Percentiles rank a stretch among this genome's conserved stretches.
phyloP scores from a whole-genome alignment of 768 basidiomycete species.

The Psilocybe tampanensis region DNA sequence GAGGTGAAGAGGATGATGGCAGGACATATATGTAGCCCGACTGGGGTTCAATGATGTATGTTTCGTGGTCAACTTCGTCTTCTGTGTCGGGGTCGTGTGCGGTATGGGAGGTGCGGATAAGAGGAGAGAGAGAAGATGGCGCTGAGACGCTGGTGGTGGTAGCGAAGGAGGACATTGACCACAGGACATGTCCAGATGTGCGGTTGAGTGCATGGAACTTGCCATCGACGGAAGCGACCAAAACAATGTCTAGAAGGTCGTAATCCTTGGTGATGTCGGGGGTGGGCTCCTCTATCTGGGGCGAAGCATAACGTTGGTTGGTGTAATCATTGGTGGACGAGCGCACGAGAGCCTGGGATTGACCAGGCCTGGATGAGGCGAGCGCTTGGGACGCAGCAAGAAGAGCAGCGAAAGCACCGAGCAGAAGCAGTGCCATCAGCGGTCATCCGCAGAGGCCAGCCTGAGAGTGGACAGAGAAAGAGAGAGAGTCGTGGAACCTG shows the following conservation, averaged over 20 bases:
- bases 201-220: slow-evolving; percentile 93
- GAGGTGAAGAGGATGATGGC: slow-evolving; percentile 61
- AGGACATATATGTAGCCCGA: slow-evolving; percentile 93
- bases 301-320: slow-evolving; percentile 4
- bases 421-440: slow-evolving; percentile 10
- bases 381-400: slow-evolving; percentile 1
- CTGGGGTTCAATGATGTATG: slow-evolving; percentile 95
- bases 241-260: slow-evolving; percentile 78
- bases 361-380: neutral
- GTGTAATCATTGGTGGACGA: slow-evolving; percentile 2
- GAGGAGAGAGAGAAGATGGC: slow-evolving; percentile 65
- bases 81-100: slow-evolving; percentile 53
- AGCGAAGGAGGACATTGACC: slow-evolving; percentile 81
- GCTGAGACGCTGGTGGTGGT: slow-evolving; percentile 38
- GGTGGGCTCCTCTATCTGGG: slow-evolving; percentile 4
- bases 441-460: slow-evolving; percentile 8
- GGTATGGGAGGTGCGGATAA: slow-evolving; percentile 71
- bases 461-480: neutral
- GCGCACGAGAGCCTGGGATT: slow-evolving; percentile 4
- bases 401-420: slow-evolving; percentile 5
- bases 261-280: slow-evolving; percentile 42
- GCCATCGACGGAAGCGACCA: slow-evolving; percentile 93
- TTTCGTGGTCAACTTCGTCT: slow-evolving; percentile 57
- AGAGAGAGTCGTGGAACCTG: neutral
- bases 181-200: slow-evolving; percentile 77